Conservation (phyloP, 2,329 filamentous ascomycete species). For the Chaetomiaceae sp. region DNA sequence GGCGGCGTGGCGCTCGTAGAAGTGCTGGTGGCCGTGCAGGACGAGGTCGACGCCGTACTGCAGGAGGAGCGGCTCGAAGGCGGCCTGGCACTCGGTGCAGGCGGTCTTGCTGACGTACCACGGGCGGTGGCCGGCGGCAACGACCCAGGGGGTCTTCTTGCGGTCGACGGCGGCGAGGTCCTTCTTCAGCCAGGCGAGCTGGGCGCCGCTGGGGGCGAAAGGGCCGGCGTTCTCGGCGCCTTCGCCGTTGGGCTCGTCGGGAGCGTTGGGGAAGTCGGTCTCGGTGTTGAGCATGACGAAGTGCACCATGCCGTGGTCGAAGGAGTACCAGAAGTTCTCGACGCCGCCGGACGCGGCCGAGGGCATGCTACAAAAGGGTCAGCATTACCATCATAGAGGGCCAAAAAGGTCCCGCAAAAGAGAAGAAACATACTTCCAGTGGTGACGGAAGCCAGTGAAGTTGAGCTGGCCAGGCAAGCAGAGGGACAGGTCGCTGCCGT, state of each 20-base stretch:
- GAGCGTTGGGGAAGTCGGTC: conserved; percentile 1
- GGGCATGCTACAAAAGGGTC: neutral
- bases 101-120: too few species aligned
- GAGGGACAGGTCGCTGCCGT: neutral
- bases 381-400: neutral
- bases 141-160: conserved; percentile 24
- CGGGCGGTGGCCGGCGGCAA: too few species aligned
- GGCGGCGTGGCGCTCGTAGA: too few species aligned
- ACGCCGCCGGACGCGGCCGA: neutral
- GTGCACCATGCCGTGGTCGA: neutral
- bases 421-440: neutral
- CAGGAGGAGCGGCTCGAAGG: too few species aligned
- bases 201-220: neutral
- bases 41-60: too few species aligned
- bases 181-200: conserved; percentile 19
- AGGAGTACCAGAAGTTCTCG: conserved; percentile 6
- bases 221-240: neutral
- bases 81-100: conserved; percentile 2
- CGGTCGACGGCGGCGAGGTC: conserved; percentile 24
- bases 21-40: too few species aligned
- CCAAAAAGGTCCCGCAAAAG: neutral
- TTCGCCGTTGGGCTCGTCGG: neutral
- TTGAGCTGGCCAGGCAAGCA: neutral
- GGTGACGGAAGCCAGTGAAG: neutral
- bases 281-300: conserved; percentile 1